These are phyloP conservation scores for Tubosaeta brunneosetosa DNA, from an alignment of 768 basidiomycete genomes.

Conservation along the genomic window DNA sequence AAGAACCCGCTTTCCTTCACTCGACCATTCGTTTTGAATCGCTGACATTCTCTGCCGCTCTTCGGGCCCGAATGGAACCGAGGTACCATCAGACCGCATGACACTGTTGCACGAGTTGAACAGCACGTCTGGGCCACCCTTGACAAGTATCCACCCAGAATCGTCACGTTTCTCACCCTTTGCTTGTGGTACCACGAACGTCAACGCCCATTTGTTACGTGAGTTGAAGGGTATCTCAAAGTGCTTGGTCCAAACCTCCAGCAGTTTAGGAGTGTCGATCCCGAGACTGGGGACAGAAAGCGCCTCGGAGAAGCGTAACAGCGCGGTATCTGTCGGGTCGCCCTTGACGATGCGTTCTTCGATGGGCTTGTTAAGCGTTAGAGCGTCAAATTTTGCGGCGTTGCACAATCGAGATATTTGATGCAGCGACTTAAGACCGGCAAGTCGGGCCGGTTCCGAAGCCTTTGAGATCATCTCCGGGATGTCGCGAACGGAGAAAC, in stretches of 20 bases:
- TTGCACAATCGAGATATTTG: constrained; percentile 51
- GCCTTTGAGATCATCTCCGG: constrained; percentile 25
- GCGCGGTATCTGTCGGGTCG: constrained; percentile 51
- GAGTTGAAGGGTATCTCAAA: constrained; percentile 45
- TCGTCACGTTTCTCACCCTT: constrained; percentile 4
- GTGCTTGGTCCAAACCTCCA: constrained; percentile 18
- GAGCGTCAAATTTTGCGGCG: constrained; percentile 45
- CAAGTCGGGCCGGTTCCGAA: constrained; percentile 6
- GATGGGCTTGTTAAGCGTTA: constrained; percentile 21
- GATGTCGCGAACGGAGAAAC: constrained; percentile 15
- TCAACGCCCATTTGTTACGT: constrained; percentile 55
- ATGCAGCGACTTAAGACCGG: constrained; percentile 25
- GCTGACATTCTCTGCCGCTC: constrained; percentile 20
- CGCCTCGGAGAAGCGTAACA: constrained; percentile 45
- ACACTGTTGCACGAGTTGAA: constrained; percentile 36
- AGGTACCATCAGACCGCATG: constrained; percentile 29
- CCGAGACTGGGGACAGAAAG: constrained; percentile 20
- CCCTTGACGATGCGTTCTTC: constrained; percentile 37
- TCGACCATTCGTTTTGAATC: constrained; percentile 41
- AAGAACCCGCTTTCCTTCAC: constrained; percentile 50
- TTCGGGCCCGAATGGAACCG: constrained; percentile 27
- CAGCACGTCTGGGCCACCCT: constrained; percentile 57
- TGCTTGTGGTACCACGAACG: constrained; percentile 23
- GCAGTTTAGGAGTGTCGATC: constrained; percentile 20
- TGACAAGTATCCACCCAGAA: constrained; percentile 41